Evolutionary conservation across 495 filamentous ascomycete species (phyloP).

Genomic region (Annulohypoxylon maeteangense): DNA sequence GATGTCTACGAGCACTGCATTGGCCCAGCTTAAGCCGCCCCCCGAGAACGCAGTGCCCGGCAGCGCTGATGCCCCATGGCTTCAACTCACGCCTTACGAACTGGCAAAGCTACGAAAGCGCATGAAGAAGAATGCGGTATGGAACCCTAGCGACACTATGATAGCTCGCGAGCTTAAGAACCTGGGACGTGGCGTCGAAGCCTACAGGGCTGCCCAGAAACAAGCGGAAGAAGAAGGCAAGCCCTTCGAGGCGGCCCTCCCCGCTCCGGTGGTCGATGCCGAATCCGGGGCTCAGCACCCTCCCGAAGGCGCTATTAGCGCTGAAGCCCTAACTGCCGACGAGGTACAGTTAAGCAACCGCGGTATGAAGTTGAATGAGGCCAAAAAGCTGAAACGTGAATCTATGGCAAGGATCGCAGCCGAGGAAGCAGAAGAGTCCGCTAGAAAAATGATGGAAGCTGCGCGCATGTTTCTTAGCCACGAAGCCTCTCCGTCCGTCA

Average conservation of each 20-base stretch:
- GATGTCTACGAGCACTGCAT: constrained; percentile 84
- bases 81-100: constrained; percentile 88
- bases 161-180: constrained; percentile 85
- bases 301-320: constrained; percentile 61
- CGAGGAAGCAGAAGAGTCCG: constrained; percentile 72
- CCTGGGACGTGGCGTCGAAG: constrained; percentile 79
- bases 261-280: constrained; percentile 57
- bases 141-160: constrained; percentile 97
- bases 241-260: constrained; percentile 64
- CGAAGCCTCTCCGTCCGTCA: constrained; percentile 45
- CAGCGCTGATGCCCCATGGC: constrained; percentile 85
- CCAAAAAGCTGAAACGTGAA: constrained; percentile 90
- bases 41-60: constrained; percentile 80
- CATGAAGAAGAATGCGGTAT: constrained; percentile 99
- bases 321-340: constrained; percentile 60
- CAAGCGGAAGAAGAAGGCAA: constrained; percentile 74
- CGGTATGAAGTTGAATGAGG: constrained; percentile 91
- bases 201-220: constrained; percentile 74
- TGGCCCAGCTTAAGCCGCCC: constrained; percentile 80
- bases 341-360: constrained; percentile 76
- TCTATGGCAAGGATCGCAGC: constrained; percentile 73
- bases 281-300: constrained; percentile 58
- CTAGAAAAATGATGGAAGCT: constrained; percentile 64
- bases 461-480: constrained; percentile 62
- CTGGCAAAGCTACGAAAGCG: constrained; percentile 90